Conservation (phyloP, 495 filamentous ascomycete species). For the Elasticomyces elasticus region DNA sequence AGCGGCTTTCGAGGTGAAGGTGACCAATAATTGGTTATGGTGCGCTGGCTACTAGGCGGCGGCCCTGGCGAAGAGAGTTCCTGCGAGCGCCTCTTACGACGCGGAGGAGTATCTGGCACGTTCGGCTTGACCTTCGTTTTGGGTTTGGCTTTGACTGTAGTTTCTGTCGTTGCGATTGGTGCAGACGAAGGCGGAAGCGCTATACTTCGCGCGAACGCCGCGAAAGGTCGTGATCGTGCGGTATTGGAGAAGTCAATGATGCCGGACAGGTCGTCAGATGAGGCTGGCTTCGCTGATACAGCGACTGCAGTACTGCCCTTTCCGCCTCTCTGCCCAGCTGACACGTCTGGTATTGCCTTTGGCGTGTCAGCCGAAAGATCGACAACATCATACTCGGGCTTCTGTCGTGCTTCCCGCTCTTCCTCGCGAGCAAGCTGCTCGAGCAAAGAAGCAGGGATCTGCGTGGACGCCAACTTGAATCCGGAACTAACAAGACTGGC, state of each 20-base stretch:
- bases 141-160: background rate
- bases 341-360: too few relatives aligned
- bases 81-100: conserved; percentile 12
- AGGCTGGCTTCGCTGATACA: too few relatives aligned
- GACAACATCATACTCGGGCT: background rate
- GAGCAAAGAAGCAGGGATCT: background rate
- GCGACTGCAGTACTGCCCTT: too few relatives aligned
- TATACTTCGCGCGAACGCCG: background rate
- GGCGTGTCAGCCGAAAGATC: background rate
- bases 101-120: conserved; percentile 1
- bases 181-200: background rate
- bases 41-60: conserved; percentile 1
- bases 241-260: too few relatives aligned
- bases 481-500: too few relatives aligned
- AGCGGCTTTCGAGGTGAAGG: conserved; percentile 17
- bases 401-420: background rate
- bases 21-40: conserved; percentile 14
- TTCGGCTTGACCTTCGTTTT: background rate
- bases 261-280: too few relatives aligned
- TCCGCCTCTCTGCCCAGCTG: too few relatives aligned
- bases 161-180: background rate
- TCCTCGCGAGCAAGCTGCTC: background rate
- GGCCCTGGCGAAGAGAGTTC: conserved; percentile 11
- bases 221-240: background rate
- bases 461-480: conserved; percentile 10